phyloP scores from a whole-genome alignment of 2,329 filamentous ascomycete species.

The Cladosporium sphaerospermum region DNA sequence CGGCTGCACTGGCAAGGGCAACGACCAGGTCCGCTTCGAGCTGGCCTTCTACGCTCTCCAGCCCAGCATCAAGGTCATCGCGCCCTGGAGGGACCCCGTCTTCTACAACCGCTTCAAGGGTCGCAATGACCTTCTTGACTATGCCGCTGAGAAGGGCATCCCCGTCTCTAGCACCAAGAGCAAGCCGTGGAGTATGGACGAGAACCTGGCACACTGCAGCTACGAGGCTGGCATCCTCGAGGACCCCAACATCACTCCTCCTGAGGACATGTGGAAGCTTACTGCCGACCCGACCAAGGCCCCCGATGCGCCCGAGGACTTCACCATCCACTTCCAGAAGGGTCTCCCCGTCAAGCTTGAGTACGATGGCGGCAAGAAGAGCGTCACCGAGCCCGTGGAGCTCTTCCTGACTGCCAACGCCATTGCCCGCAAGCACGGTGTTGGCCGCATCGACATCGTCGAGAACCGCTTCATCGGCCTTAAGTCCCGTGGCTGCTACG shows the following conservation, averaged over 20 bases:
- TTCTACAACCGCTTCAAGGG: constrained; percentile 68
- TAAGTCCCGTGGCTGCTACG: constrained; percentile 77
- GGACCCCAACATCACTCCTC: constrained; percentile 58
- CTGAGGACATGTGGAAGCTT: constrained; percentile 74
- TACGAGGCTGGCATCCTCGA: constrained; percentile 77
- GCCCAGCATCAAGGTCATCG: constrained; percentile 64
- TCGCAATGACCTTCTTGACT: constrained; percentile 66
- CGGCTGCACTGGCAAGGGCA: constrained; percentile 59
- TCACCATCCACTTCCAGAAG: constrained; percentile 67
- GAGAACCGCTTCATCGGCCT: constrained; percentile 75
- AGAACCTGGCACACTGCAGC: constrained; percentile 68
- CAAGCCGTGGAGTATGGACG: constrained; percentile 63
- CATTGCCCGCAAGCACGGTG: constrained; percentile 65
- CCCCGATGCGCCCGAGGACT: constrained; percentile 63
- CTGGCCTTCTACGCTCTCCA: constrained; percentile 56
- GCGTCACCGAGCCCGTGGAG: constrained; percentile 61
- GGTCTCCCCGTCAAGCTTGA: constrained; percentile 66
- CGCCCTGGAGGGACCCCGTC: constrained; percentile 65
- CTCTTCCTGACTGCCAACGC: constrained; percentile 67
- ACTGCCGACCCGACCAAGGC: constrained; percentile 61
- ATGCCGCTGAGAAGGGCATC: constrained; percentile 60
- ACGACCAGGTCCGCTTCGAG: constrained; percentile 62
- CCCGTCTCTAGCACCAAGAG: constrained; percentile 68
- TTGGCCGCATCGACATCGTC: constrained; percentile 78
- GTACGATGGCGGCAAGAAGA: constrained; percentile 54